These are phyloP conservation scores for Aspergillus saccharolyticus DNA, from an alignment of 495 filamentous ascomycete species.

Conservation along the genomic window DNA sequence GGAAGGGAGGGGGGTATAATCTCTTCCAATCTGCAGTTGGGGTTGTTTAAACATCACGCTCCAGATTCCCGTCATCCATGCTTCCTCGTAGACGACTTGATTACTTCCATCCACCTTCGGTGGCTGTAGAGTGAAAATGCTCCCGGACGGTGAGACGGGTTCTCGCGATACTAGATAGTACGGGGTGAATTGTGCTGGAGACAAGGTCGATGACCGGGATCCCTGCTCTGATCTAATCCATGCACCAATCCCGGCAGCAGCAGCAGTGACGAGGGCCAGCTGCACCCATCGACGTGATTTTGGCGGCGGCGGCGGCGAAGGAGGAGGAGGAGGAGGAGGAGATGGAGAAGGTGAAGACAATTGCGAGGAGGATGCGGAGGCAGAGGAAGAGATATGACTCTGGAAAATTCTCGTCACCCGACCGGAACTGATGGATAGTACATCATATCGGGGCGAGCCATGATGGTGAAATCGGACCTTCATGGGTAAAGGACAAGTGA, in stretches of 20 bases:
- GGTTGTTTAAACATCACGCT: constrained; percentile 92
- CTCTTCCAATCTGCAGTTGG: constrained; percentile 78
- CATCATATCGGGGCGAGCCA: constrained; percentile 14
- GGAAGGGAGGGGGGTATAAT: constrained; percentile 82
- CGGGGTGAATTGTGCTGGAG: constrained; percentile 58
- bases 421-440: constrained; percentile 9
- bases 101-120: constrained; percentile 34
- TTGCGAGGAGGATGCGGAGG: constrained; percentile 20
- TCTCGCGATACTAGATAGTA: constrained; percentile 63
- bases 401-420: constrained; percentile 10
- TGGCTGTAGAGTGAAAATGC: constrained; percentile 66
- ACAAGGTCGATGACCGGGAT: constrained; percentile 26
- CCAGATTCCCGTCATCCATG: constrained; percentile 64
- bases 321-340: background rate
- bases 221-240: constrained; percentile 32
- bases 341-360: background rate
- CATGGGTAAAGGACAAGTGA: constrained; percentile 19
- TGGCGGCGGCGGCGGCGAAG: constrained; percentile 11
- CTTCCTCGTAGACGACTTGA: constrained; percentile 41
- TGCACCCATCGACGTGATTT: constrained; percentile 35
- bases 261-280: constrained; percentile 28
- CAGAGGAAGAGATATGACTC: constrained; percentile 19
- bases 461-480: constrained; percentile 16
- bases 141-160: constrained; percentile 66
- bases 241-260: constrained; percentile 34